These are phyloP conservation scores for Paramecium primaurelia DNA, from an alignment of 73 alveolate species.

Conservation along the genomic window DNA sequence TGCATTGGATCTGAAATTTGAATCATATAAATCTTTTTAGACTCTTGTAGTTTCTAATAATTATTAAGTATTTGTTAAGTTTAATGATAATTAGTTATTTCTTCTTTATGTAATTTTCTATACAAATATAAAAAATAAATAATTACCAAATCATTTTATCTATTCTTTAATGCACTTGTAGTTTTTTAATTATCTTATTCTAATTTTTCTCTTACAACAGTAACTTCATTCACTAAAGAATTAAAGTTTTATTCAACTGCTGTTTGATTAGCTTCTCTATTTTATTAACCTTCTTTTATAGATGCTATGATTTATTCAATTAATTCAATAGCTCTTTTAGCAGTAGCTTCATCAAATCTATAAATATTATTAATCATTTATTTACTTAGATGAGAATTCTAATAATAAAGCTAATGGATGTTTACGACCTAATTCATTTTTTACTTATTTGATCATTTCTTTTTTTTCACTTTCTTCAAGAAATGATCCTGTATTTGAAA, in stretches of 20 bases:
- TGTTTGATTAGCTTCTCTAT: background rate
- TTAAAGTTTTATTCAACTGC: background rate
- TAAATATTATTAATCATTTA: background rate
- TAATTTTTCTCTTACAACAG: background rate
- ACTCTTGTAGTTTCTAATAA: slow-evolving; percentile 10
- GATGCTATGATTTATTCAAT: background rate
- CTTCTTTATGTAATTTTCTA: background rate
- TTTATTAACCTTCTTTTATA: background rate
- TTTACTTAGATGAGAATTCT: background rate
- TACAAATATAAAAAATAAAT: background rate
- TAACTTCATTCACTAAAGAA: background rate
- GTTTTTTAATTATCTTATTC: background rate
- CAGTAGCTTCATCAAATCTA: slow-evolving; percentile 24
- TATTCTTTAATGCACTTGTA: background rate
- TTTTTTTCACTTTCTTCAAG: background rate
- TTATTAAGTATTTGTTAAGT: background rate
- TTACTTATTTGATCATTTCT: background rate
- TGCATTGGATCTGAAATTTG: background rate
- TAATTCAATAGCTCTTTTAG: background rate
- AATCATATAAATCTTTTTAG: background rate
- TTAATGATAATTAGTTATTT: background rate
- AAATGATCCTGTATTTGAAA: background rate
- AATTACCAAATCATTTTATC: slow-evolving; percentile 7
- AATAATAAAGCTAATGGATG: background rate
- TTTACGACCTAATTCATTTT: background rate